Base-by-base conservation (phyloP, 371 early-diverging fungal genomes). In the Amoeboaphelidium protococcarum region DNA sequence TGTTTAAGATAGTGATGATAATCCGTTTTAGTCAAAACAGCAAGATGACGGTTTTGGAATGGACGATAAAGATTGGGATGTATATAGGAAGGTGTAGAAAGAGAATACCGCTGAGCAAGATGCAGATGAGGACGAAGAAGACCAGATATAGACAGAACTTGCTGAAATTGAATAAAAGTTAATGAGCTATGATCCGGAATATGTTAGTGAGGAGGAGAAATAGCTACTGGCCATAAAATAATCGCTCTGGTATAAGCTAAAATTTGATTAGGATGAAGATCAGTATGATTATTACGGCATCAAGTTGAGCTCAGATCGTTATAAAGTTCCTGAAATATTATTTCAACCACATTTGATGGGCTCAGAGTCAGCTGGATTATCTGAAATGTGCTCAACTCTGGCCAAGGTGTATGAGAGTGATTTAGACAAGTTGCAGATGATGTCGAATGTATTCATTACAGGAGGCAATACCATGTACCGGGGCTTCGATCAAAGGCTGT, bases 31-130 rank as follows among this genome's bases (percentile, higher is more conserved):
- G 19, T 55, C 4, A 31, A 46, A 46, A 46, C 16, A 40, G 20
- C 22, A 55, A 67, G 84, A 84, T 58, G 88, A 89, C 51, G 76
- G 73, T 0, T 89, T 89, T 67, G 89, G 89, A 22, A 76, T 75
- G n/a, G 77, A 85, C 54, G 87, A 86, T 54, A 79, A 73, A 4
- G 88, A 87, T 52, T 89, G 89, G 89, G 70, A 70, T 53, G 72
- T 89, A 42, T 89, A 89, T 51, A 67, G 80, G 25, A 79, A 83
- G 55, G 83, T 88, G 47, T 76, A 73, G 68, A 63, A 68, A 54
- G 22, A n/a, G n/a, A 25, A 76, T 76, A 82, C 72, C 50, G 70
- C 73, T 25, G 85, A 82, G 41, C 82, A 82, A 44, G 81, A 82
- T 40, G 69, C 74, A 1, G 80, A 79, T 25, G 85, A 82, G 24